Evolutionary conservation across 805 yeast genomes (phyloP), one percentile per base, ranked within the genome.

Genomic region (Trichomonascus vanleenenianus): DNA sequence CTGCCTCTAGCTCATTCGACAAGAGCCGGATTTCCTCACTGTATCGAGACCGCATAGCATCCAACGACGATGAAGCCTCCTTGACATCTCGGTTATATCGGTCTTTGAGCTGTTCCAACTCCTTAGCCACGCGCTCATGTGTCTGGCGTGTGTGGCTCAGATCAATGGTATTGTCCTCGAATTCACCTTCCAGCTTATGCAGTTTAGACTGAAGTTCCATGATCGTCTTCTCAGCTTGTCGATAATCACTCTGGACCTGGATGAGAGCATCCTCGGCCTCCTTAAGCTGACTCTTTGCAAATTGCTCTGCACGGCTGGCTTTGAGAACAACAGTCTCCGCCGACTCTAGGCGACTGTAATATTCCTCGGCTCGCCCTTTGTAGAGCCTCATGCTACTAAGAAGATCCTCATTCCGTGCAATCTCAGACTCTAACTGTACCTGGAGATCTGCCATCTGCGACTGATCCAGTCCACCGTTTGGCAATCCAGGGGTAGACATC

Each of bases 311-410:
- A 54, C 85, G 68, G 52, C 76, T 71, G 7, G 86, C 78, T 39
- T 78, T 73, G 43, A 74, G 69, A 1, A 83, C 76, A 3, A 85
- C 83, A 41, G 80, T 71, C 58, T 89, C 96, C 2, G 93, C 89
- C 42, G 76, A 74, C 56, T 87, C 94, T 20, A 88, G 68, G 56
- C 85, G 84, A 47, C 72, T 70, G 54, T 74, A 78, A 59, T 85
- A 83, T 50, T 81, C 83, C 31, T 85, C 89, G 30, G 94, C 79
- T 50, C 95, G 74, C 14, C 70, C 63, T 57, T 79, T 82, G 63
- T 84, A 87, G 30, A 83, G 66, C 33, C 75, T 76, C 16, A 82
- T 65, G 27, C 76, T 72, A 33, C 74, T 71, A 1, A 69, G 59
- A 27, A 86, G 64, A 27, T 85, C 81, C 1, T 59, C 56, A 52